phyloP scores from a whole-genome alignment of 1,284 basidiomycete species.

The Sporisorium reilianum region DNA sequence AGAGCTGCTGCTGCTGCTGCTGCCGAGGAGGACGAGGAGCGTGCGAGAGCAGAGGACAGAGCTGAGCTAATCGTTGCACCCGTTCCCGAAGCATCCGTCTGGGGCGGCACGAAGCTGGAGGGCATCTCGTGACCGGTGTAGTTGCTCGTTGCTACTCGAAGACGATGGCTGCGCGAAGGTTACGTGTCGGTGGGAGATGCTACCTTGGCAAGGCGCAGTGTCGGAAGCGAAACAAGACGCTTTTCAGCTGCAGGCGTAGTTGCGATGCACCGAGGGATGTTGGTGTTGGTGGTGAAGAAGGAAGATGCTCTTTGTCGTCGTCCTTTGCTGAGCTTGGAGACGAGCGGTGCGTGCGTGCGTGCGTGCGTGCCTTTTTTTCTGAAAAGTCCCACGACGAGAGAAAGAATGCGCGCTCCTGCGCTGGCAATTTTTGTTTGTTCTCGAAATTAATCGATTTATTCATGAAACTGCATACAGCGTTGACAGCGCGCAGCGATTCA shows the following conservation, averaged over 20 bases:
- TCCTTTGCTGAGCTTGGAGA: constrained; percentile 1
- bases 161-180: not conserved
- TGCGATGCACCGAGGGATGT: not conserved
- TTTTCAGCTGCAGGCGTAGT: not conserved
- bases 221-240: not conserved
- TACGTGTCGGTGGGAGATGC: too few relatives aligned
- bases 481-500: not conserved
- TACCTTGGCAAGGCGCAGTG: not conserved
- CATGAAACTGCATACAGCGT: not conserved
- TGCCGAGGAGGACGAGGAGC: not conserved
- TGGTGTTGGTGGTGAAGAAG: not conserved
- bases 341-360: constrained; percentile 1
- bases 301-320: not conserved
- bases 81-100: constrained; percentile 9
- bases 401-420: not conserved
- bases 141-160: not conserved
- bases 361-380: not conserved
- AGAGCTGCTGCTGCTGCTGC: constrained; percentile 17
- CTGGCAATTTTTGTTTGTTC: too few relatives aligned
- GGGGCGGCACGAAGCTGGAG: constrained; percentile 11
- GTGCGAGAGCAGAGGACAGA: constrained; percentile 25
- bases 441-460: not conserved
- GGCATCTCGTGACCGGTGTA: constrained; percentile 9
- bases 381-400: constrained; percentile 8
- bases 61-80: constrained; percentile 13